A percentile compares a stretch with the other conserved stretches of the same genome.
Evolutionary conservation across 495 filamentous ascomycete genomes (phyloP).

Genomic region (Aspergillus saccharolyticus): DNA sequence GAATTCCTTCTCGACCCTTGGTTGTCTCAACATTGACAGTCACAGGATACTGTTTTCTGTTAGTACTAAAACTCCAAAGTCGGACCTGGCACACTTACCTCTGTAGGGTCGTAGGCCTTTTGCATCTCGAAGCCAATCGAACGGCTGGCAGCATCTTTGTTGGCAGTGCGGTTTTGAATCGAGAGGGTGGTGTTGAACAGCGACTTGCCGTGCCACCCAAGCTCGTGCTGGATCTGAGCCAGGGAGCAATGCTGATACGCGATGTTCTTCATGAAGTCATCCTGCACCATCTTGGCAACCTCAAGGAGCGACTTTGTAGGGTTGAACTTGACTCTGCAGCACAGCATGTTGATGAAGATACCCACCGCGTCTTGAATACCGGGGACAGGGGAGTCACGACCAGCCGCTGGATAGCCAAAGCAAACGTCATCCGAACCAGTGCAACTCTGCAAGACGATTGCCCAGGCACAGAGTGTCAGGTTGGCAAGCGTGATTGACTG

Average conservation of each 20-base stretch:
- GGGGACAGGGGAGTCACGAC: slow-evolving; percentile 45
- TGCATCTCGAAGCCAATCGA: slow-evolving; percentile 36
- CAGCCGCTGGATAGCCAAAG: slow-evolving; percentile 52
- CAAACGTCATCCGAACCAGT: slow-evolving; percentile 51
- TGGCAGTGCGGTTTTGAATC: slow-evolving; percentile 42
- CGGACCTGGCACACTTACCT: slow-evolving; percentile 36
- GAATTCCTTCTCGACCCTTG: slow-evolving; percentile 38
- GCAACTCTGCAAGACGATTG: slow-evolving; percentile 48
- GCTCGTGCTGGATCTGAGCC: slow-evolving; percentile 51
- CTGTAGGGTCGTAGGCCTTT: slow-evolving; percentile 43
- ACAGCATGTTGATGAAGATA: slow-evolving; percentile 54
- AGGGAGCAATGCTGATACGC: slow-evolving; percentile 50
- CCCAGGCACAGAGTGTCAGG: slow-evolving; percentile 52
- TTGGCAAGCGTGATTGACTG: slow-evolving; percentile 48
- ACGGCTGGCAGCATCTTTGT: slow-evolving; percentile 29
- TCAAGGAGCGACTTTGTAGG: slow-evolving; percentile 31
- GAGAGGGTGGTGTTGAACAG: slow-evolving; percentile 58
- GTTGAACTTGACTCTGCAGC: slow-evolving; percentile 45
- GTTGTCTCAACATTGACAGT: slow-evolving; percentile 46
- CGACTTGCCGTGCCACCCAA: slow-evolving; percentile 44
- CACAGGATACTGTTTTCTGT: slow-evolving; percentile 36
- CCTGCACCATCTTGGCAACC: slow-evolving; percentile 42
- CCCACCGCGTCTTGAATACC: slow-evolving; percentile 50
- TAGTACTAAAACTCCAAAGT: too few relatives aligned
- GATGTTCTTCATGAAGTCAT: slow-evolving; percentile 44